Conservation (phyloP, 2,329 filamentous ascomycete species). For the Herpomyces periplanetae region DNA sequence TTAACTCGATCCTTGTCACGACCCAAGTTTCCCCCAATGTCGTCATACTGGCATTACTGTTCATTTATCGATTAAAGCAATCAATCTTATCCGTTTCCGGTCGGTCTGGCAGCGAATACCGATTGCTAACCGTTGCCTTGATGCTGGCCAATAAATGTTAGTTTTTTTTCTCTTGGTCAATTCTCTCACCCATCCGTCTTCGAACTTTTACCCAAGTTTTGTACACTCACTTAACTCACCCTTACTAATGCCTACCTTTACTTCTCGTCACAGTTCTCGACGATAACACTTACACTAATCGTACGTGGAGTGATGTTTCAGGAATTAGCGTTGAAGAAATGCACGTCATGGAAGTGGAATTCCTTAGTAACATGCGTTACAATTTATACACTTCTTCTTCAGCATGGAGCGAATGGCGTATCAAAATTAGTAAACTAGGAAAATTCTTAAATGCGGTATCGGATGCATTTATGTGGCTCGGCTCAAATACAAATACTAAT, state of each 20-base stretch:
- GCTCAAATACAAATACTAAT: constrained; percentile 5
- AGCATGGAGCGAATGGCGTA: constrained; percentile 60
- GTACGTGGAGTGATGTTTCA: constrained; percentile 95
- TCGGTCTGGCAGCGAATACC: constrained; percentile 65
- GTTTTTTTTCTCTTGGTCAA: constrained; percentile 5
- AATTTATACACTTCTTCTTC: constrained; percentile 48
- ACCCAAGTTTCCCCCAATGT: constrained; percentile 93
- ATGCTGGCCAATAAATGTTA: constrained; percentile 93
- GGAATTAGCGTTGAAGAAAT: constrained; percentile 76
- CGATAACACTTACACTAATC: constrained; percentile 97
- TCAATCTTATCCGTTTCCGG: constrained; percentile 62
- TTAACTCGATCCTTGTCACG: constrained; percentile 51
- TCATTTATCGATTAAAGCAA: constrained; percentile 70
- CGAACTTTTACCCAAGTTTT: no score
- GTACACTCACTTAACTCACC: constrained; percentile 2
- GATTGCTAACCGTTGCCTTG: constrained; percentile 60
- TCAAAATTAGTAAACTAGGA: constrained; percentile 32
- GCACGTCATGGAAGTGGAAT: constrained; percentile 98
- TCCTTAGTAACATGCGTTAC: constrained; percentile 91
- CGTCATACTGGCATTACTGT: constrained; percentile 50
- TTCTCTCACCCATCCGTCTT: no score
- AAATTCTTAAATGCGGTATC: constrained; percentile 42
- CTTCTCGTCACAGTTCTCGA: constrained; percentile 24
- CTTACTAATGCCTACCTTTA: constrained; percentile 3
- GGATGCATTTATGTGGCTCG: constrained; percentile 8